Evolutionary conservation across 23 red algal genomes (phyloP), one percentile per base, ranked within the genome.

Genomic region (Agarophyton chilense): DNA sequence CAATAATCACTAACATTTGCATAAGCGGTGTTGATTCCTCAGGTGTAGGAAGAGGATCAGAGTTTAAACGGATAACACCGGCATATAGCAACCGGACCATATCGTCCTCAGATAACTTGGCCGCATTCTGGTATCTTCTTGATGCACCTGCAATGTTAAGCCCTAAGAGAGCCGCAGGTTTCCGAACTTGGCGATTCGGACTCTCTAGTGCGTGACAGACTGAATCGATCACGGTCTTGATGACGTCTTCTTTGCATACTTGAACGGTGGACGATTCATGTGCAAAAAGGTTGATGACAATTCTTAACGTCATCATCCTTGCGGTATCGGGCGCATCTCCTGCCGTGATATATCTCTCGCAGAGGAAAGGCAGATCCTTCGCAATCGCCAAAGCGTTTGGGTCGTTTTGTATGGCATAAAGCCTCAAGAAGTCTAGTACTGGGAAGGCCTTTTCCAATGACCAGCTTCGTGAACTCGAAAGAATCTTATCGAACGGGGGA

Each of bases 281-380:
- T 31, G 68, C 68, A 74, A 74, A 74, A 10, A 74, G 18, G 47
- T 86, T 86, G 65, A 86, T 44, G 7, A 64, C 82, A 4, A 18
- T 31, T 14, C 82, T 63, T 40, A 86, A 71, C 4, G 82, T 74
- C 82, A 86, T 86, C 41, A 86, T 86, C 24, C 60, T 24, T 8
- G 82, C 60, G 43, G 29, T 47, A n/a, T 74, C 19, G 19, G 40
- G 68, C 0, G 64, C 26, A 32, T 86, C 64, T 6, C 14, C 65
- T 41, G 60, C 46, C 17, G 47, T 51, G 31, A 86, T 56, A 38
- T 68, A 86, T 19, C 51, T 63, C 1, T 66, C 49, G 50, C 44
- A 70, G 28, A 86, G 65, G 24, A 44, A 52, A 34, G 35, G 43
- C 4, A 86, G 16, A 7, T 86, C 58, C n/a, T 39, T 47, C 9